Base-by-base conservation (phyloP, 1,284 basidiomycete genomes). In the Trametes versicolor region DNA sequence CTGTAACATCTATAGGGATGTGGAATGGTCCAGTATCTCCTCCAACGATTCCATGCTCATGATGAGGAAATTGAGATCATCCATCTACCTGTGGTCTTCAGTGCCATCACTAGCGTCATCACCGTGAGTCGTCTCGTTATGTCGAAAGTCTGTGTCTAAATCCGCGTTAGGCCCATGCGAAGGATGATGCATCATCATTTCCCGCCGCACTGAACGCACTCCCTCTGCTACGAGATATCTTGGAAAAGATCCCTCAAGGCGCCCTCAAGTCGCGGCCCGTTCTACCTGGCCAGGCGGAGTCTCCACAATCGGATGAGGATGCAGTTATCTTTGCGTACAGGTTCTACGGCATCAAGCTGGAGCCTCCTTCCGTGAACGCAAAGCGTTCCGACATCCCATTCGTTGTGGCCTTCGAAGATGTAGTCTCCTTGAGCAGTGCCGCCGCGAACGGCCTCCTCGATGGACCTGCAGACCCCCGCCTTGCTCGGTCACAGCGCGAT, bases 31-130 rank as follows among this genome's bases (percentile, higher is more conserved):
- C 73, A 82, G n/a, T 94, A 94, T 73, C 81, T 95, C 47, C 79
- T 97, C 27, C 82, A 81, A 48, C 86, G 86, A 2, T 93, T 96
- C 72, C 83, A 87, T 10, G 73, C 81, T 9, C 92, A 94, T 72
- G 95, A 97, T 69, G 93, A 96, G 64, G 95, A 96, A 74, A 87
- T 91, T 17, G 87, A 87, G 72, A 86, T 82, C 17, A 82, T 96
- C 37, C 95, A 98, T 75, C 81, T 97, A 1, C 96, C 96, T 0
- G 77, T 94, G 39, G 81, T 93, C 17, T 91, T 94, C 66, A 80
- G 86, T 7, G 87, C 86, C 13, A 79, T 93, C 50, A 73, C 89
- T 45, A 91, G 94, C 67, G 73, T 85, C 9, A 70, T 93, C 37
- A 79, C 86, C 69, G 92, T 93, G 75, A 72, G 82, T 58, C 62